Evolutionary conservation across 1,284 basidiomycete genomes (phyloP).

Genomic region (Pyrrhoderma lamaoense): DNA sequence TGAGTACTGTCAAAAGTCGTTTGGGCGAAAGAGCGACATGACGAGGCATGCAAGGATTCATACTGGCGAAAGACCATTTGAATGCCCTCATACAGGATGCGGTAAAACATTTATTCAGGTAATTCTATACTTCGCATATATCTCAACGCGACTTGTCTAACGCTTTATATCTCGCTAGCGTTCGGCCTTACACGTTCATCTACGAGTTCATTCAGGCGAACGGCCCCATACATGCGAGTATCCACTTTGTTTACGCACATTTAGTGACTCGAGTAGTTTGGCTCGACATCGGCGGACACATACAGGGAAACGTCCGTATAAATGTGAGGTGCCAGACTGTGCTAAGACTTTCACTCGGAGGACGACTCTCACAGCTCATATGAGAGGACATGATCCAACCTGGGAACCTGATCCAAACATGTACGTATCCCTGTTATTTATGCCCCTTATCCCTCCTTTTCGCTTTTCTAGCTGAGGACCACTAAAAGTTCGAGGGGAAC

Average conservation of each 20-base stretch:
- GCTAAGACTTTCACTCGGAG: conserved; percentile 81
- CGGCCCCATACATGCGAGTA: conserved; percentile 85
- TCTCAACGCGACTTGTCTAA: conserved; percentile 12
- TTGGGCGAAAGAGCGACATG: conserved; percentile 70
- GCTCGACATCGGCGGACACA: conserved; percentile 85
- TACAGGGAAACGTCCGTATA: conserved; percentile 75
- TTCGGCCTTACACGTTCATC: conserved; percentile 80
- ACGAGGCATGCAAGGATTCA: conserved; percentile 80
- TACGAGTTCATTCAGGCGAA: conserved; percentile 83
- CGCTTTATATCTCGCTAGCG: conserved; percentile 38
- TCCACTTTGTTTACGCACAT: conserved; percentile 75
- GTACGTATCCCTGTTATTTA: conserved; percentile 38
- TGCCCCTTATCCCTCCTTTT: conserved; percentile 6
- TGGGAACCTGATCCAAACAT: conserved; percentile 77
- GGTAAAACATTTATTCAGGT: conserved; percentile 86
- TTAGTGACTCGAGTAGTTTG: conserved; percentile 83
- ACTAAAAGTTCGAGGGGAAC: neutral
- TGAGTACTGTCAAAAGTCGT: conserved; percentile 65
- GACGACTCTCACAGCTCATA: conserved; percentile 73
- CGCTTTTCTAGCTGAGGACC: conserved; percentile 18
- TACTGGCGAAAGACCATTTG: conserved; percentile 81
- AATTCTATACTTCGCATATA: conserved; percentile 18
- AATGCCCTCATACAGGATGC: conserved; percentile 61
- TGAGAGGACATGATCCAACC: conserved; percentile 73
- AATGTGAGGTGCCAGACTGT: conserved; percentile 70